Base-by-base conservation (phyloP, 2,329 filamentous ascomycete genomes). In the Venturia pyrina region DNA sequence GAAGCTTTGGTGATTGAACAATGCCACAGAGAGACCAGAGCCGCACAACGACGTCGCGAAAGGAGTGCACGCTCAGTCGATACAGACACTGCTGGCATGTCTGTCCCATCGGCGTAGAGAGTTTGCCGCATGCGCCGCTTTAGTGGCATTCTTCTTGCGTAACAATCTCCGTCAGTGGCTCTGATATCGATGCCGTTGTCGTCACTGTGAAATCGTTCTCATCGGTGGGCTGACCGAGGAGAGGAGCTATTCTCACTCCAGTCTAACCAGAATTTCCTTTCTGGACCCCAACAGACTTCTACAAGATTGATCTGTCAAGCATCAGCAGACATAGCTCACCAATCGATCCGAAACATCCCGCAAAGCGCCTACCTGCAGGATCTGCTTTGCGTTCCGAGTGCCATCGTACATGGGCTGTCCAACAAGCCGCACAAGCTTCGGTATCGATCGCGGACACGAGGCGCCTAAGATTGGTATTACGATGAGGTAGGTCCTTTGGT, bases 341-440 rank as follows among this genome's bases (percentile, higher is more conserved):
- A 19, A 37, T 19, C 32, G 53, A 57, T 37, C 53, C 8, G 53
- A 59, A 59, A 59, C 53, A 59, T 59, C n/a, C 53, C 53, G 32
- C 53, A 59, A 34, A 59, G 28, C 53, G 32, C 32, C 53, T 59
- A 37, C 53, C 53, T 59, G 53, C 53, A 59, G 28, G 53, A 59
- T 59, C 53, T 34, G 28, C 53, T 59, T 59, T 34, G 53, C 17
- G 28, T 59, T 59, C 53, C 53, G 53, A 59, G 28, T 32, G 53
- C 28, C 24, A 57, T 34, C 24, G 24, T 57, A 19, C 19, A 19
- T 28, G 53, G 1, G 8, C 15, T 59, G 28, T 34, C 19, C 32
- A n/a, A 59, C 53, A 8, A 8, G 32, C 19, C 13, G 53, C 53
- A 21, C 53, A 59, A 5, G 53, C 19, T 59, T 59, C 53, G 28